phyloP scores from a whole-genome alignment of 2,329 filamentous ascomycete species.

The Didymella pinodella region DNA sequence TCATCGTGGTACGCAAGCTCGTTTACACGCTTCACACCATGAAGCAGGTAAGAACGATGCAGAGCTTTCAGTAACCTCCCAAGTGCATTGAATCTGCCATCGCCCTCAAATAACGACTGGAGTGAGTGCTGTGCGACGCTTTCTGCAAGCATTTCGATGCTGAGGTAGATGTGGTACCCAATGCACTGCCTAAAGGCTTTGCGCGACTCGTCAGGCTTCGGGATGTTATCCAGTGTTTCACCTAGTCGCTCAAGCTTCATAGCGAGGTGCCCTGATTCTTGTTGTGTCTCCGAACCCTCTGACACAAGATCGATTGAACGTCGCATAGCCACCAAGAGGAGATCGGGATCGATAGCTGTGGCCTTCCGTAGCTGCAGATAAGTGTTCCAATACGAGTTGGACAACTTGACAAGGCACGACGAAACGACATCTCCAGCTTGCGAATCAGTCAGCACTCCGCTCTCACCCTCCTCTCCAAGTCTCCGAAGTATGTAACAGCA shows the following conservation, averaged over 20 bases:
- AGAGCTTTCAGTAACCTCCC: constrained; percentile 68
- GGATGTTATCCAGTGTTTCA: constrained; percentile 64
- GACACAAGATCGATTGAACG: constrained; percentile 70
- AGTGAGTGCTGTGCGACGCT: constrained; percentile 61
- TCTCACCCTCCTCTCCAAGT: constrained; percentile 31
- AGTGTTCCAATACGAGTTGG: constrained; percentile 74
- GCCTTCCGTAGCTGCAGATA: constrained; percentile 62
- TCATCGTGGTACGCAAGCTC: constrained; percentile 57
- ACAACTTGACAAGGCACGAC: constrained; percentile 67
- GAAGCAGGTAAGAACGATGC: constrained; percentile 59
- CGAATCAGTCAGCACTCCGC: constrained; percentile 8
- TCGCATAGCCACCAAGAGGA: constrained; percentile 65
- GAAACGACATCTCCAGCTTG: constrained; percentile 27
- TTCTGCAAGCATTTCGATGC: constrained; percentile 61
- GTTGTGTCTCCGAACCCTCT: constrained; percentile 62
- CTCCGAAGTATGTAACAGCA: constrained; percentile 39
- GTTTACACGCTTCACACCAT: constrained; percentile 58
- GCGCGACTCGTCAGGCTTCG: constrained; percentile 65
- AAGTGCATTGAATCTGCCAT: constrained; percentile 61
- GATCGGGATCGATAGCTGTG: constrained; percentile 53
- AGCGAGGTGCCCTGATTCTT: constrained; percentile 66
- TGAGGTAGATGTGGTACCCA: constrained; percentile 66
- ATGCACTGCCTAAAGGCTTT: constrained; percentile 68
- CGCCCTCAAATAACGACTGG: constrained; percentile 61
- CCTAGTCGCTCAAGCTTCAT: constrained; percentile 73